phyloP scores from a whole-genome alignment of 2,329 filamentous ascomycete species.

The Alternaria brassicicola region DNA sequence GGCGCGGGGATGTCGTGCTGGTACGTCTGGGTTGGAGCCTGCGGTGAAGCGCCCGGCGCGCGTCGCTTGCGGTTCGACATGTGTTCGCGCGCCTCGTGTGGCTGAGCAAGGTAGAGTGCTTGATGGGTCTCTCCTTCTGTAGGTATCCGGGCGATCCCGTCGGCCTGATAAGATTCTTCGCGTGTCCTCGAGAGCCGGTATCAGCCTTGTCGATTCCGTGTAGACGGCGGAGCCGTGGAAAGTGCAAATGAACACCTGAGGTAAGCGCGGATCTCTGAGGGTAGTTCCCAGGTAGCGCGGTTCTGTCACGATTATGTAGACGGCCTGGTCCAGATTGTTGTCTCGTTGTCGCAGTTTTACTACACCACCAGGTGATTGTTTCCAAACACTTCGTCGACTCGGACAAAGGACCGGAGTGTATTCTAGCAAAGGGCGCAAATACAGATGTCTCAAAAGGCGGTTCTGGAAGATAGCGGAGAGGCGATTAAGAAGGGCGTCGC shows the following conservation, averaged over 20 bases:
- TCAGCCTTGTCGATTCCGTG: slow-evolving; percentile 10
- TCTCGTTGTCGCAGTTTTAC: slow-evolving; percentile 22
- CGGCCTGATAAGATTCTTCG: slow-evolving; percentile 6
- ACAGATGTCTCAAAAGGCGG: neutral
- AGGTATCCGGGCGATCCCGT: slow-evolving; percentile 8
- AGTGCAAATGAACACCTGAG: neutral
- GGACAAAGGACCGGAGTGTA: slow-evolving; percentile 17
- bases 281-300: neutral
- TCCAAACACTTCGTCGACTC: slow-evolving; percentile 19
- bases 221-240: slow-evolving; percentile 3
- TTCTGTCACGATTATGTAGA: slow-evolving; percentile 20
- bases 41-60: slow-evolving; percentile 73
- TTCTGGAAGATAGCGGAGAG: slow-evolving; percentile 10
- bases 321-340: slow-evolving; percentile 15
- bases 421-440: slow-evolving; percentile 11
- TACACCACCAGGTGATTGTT: slow-evolving; percentile 18
- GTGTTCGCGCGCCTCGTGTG: slow-evolving; percentile 7
- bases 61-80: slow-evolving; percentile 68
- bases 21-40: slow-evolving; percentile 59
- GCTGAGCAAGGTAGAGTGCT: neutral
- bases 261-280: neutral
- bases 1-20: slow-evolving; percentile 54
- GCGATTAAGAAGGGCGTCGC: slow-evolving; percentile 8
- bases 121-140: neutral
- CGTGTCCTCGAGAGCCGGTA: neutral